Conservation (phyloP, 1,284 basidiomycete species). For the Cryptococcus sp. region DNA sequence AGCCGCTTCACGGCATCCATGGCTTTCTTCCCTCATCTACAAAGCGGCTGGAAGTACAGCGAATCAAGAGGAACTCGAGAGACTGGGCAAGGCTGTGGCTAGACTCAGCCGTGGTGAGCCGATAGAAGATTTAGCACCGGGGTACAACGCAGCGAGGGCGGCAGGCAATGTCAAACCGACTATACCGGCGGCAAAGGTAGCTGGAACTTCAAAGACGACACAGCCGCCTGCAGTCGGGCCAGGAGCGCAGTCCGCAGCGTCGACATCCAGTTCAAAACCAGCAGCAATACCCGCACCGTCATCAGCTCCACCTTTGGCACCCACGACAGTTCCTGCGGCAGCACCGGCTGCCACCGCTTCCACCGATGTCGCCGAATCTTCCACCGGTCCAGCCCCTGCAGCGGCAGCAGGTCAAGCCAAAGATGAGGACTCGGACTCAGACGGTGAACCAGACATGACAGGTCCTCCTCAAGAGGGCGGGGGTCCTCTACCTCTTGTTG, state of each 20-base stretch:
- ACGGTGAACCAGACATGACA: conserved; percentile 38
- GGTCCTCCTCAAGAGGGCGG: conserved; percentile 44
- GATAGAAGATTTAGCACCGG: conserved; percentile 19
- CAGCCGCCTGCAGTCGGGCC: not conserved
- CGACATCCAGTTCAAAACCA: not conserved
- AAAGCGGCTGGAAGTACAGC: conserved; percentile 48
- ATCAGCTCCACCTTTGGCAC: not conserved
- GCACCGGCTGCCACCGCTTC: not conserved
- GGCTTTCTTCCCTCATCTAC: conserved; percentile 48
- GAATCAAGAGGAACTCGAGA: conserved; percentile 46
- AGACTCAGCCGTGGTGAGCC: conserved; percentile 40
- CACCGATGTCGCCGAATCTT: not conserved
- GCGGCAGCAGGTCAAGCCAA: conserved; percentile 1
- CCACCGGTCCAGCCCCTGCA: conserved; percentile 1
- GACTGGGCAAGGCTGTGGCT: conserved; percentile 43
- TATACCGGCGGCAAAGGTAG: not conserved
- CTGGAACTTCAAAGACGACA: not conserved
- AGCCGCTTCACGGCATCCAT: conserved; percentile 42
- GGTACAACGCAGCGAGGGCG: not conserved
- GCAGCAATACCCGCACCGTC: conserved; percentile 2
- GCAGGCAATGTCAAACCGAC: not conserved
- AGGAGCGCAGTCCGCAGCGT: not conserved
- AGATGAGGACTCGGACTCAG: conserved; percentile 23
- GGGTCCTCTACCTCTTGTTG: conserved; percentile 23
- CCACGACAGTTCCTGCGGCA: too few relatives aligned